A percentile compares a stretch with the other conserved stretches of the same genome.
These are phyloP conservation scores for Claviceps sp. DNA, from an alignment of 2,329 filamentous ascomycete species.

Conservation along the genomic window DNA sequence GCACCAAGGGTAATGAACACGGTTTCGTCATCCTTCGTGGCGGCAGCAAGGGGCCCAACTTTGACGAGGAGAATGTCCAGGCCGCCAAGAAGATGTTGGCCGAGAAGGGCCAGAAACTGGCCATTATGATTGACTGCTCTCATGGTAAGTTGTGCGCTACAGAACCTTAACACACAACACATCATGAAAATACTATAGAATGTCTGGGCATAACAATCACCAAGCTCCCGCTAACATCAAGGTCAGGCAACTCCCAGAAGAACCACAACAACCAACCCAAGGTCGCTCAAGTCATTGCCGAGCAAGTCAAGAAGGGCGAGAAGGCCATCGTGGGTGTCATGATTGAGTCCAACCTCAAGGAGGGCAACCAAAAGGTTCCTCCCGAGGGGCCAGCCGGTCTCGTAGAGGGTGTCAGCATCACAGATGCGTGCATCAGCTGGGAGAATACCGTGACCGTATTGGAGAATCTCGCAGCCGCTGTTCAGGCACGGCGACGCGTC, in stretches of 20 bases:
- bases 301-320: conserved; percentile 81
- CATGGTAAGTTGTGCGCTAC: conserved; percentile 50
- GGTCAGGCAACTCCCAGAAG: conserved; percentile 82
- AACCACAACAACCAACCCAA: conserved; percentile 95
- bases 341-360: conserved; percentile 97
- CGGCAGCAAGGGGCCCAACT: conserved; percentile 87
- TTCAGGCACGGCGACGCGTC: conserved; percentile 56
- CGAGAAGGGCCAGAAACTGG: conserved; percentile 73
- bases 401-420: conserved; percentile 87
- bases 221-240: neutral
- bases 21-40: conserved; percentile 94
- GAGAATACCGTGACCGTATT: conserved; percentile 69
- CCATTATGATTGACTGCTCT: conserved; percentile 97
- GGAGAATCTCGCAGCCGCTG: conserved; percentile 73
- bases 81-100: conserved; percentile 62
- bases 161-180: no score
- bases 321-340: conserved; percentile 87
- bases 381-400: conserved; percentile 64
- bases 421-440: conserved; percentile 93
- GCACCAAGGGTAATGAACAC: conserved; percentile 88
- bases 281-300: conserved; percentile 51
- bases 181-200: no score
- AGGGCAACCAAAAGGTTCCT: conserved; percentile 79
- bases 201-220: no score
- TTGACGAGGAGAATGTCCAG: conserved; percentile 71